These are phyloP conservation scores for Wickerhamiella alocasiicola DNA, from an alignment of 805 yeast genomes.

Conservation along the genomic window DNA sequence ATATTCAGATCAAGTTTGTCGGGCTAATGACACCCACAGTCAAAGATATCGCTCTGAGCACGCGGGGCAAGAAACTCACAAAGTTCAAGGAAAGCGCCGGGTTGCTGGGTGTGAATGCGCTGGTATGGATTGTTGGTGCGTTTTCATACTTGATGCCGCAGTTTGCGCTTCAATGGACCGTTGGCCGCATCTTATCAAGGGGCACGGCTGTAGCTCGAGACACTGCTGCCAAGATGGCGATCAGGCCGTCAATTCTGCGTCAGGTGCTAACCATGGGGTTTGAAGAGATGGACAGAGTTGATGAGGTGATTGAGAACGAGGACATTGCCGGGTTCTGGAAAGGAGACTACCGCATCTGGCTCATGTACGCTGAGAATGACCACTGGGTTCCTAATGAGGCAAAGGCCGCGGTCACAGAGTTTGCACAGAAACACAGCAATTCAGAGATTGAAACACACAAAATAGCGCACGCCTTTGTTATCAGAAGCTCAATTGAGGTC, in stretches of 20 bases:
- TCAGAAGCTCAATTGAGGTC: background rate
- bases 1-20: constrained; percentile 31
- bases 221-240: constrained; percentile 34
- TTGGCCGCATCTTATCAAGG: constrained; percentile 15
- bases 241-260: constrained; percentile 34
- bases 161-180: background rate
- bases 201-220: background rate
- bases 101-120: background rate
- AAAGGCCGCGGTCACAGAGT: constrained; percentile 32
- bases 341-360: constrained; percentile 37
- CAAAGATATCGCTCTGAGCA: constrained; percentile 41
- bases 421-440: background rate
- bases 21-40: constrained; percentile 65
- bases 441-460: background rate
- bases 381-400: constrained; percentile 52
- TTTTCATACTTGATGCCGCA: constrained; percentile 16
- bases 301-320: constrained; percentile 27
- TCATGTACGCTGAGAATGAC: constrained; percentile 45
- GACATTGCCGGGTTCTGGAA: constrained; percentile 37
- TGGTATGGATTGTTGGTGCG: constrained; percentile 23
- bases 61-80: constrained; percentile 29
- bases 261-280: constrained; percentile 47
- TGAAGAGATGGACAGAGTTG: constrained; percentile 46
- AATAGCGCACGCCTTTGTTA: constrained; percentile 6
- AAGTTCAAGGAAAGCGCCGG: constrained; percentile 8